Base-by-base conservation (phyloP, 1,284 basidiomycete genomes). In the Coniophora puteana region DNA sequence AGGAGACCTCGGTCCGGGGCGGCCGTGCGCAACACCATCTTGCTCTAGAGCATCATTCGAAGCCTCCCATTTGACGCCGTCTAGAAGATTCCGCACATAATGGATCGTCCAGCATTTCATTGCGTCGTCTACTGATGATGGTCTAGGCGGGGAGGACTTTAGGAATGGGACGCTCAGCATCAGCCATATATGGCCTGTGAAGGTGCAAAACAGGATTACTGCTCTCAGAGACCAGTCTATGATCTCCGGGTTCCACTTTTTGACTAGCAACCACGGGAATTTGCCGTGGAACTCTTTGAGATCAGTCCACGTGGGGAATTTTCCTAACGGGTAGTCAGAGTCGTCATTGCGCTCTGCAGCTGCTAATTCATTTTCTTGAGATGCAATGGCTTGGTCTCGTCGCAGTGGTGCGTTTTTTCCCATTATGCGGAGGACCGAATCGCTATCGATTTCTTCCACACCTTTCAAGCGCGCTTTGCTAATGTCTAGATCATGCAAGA, bases 401-500 rank as follows among this genome's bases (percentile, higher is more conserved):
- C 39, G 40, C 0, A 31, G 40, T 12, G 45, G 45, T 4, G 49
- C 23, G 31, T 43, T 33, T 1, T 24, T 8, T 0, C 35, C 47
- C 40, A 52, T 51, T 0, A 49, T 20, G 5, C 28, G 20, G 0
- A 51, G 28, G 0, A 39, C 38, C 29, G 30, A 28, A 16, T 25
- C 18, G 16, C 32, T 30, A 17, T 44, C 36, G 3, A 8, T 3
- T n/a, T 33, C 6, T 29, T 38, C 25, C 8, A 44, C 39, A 24
- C 31, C 40, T 14, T 26, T n/a, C 5, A 46, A 14, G 14, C 25
- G 28, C 8, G 8, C 34, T 8, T 16, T 27, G 13, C 29, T 16
- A 3, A 51, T 1, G 0, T 43, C 30, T 3, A 52, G 23, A 1
- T 53, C 44, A 1, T 37, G 40, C 3, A 54, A 7, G n/a, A 54